These are phyloP conservation scores for Aspergillus ostianus DNA, from an alignment of 495 filamentous ascomycete species.

Conservation along the genomic window DNA sequence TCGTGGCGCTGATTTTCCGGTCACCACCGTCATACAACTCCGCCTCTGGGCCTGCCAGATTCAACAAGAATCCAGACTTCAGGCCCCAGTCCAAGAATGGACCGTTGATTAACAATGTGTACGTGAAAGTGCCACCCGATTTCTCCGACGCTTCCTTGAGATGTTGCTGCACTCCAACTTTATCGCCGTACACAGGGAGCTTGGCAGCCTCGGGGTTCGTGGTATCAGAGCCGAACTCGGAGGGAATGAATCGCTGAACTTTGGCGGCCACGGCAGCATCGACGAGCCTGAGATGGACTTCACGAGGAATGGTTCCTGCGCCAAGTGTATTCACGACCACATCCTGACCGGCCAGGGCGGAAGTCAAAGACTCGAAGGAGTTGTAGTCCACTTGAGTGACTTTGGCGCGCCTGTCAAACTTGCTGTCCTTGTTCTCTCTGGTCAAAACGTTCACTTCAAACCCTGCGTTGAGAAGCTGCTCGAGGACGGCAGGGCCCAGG, in stretches of 20 bases:
- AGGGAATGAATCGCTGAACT: conserved; percentile 62
- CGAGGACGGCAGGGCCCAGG: conserved; percentile 56
- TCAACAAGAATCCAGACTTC: conserved; percentile 31
- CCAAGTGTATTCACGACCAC: conserved; percentile 32
- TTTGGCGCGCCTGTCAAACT: conserved; percentile 37
- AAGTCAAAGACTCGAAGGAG: conserved; percentile 50
- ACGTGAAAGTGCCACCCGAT: conserved; percentile 37
- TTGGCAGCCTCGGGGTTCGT: conserved; percentile 34
- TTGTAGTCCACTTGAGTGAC: conserved; percentile 53
- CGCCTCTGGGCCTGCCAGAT: conserved; percentile 42
- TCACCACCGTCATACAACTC: conserved; percentile 55
- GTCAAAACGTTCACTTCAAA: conserved; percentile 61
- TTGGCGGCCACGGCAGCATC: conserved; percentile 59
- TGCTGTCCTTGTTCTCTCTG: conserved; percentile 41
- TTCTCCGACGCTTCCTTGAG: conserved; percentile 40
- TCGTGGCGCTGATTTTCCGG: conserved; percentile 46
- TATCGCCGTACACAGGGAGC: conserved; percentile 46
- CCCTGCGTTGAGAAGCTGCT: conserved; percentile 49
- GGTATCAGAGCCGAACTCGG: conserved; percentile 58
- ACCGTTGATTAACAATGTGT: conserved; percentile 50
- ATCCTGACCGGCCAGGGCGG: conserved; percentile 39
- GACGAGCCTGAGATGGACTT: conserved; percentile 47
- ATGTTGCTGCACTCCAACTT: conserved; percentile 49
- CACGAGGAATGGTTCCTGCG: conserved; percentile 25
- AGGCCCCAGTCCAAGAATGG: conserved; percentile 55